Evolutionary conservation across 257 asterid species (phyloP).

Genomic region (Agastache rugosa): DNA sequence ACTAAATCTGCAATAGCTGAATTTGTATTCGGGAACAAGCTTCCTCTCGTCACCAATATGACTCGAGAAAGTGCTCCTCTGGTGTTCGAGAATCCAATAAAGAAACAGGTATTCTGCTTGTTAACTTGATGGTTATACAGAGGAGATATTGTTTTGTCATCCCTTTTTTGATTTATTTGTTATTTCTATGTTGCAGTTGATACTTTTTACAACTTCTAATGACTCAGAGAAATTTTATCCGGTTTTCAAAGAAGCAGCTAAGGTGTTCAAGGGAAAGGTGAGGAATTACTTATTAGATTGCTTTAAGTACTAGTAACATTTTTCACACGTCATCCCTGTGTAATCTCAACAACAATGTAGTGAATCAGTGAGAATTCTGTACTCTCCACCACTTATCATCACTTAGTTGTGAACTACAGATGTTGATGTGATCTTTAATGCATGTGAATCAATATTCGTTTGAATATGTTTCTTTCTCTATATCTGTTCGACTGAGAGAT

Average conservation of each 20-base stretch:
- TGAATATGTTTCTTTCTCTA: conserved; percentile 7
- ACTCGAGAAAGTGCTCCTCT: conserved; percentile 75
- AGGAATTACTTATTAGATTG: conserved; percentile 25
- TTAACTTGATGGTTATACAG: background rate
- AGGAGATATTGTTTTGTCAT: background rate
- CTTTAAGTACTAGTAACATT: background rate
- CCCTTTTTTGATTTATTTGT: conserved; percentile 24
- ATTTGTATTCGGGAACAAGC: conserved; percentile 80
- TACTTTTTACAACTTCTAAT: conserved; percentile 74
- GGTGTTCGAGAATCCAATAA: conserved; percentile 90
- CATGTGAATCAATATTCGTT: background rate
- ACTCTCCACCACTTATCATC: background rate
- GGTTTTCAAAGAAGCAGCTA: conserved; percentile 80
- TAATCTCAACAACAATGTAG: background rate
- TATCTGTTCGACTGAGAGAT: conserved; percentile 6
- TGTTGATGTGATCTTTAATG: background rate
- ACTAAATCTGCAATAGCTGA: conserved; percentile 80
- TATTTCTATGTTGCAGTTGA: conserved; percentile 58
- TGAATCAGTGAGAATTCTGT: background rate
- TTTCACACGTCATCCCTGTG: background rate
- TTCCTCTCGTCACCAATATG: conserved; percentile 77
- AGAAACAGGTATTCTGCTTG: conserved; percentile 72
- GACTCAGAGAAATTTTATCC: conserved; percentile 69
- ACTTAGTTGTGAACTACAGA: background rate
- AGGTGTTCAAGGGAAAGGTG: conserved; percentile 92